These are phyloP conservation scores for Singerocomus inundabilis DNA, from an alignment of 1,284 basidiomycete genomes.

Conservation along the genomic window DNA sequence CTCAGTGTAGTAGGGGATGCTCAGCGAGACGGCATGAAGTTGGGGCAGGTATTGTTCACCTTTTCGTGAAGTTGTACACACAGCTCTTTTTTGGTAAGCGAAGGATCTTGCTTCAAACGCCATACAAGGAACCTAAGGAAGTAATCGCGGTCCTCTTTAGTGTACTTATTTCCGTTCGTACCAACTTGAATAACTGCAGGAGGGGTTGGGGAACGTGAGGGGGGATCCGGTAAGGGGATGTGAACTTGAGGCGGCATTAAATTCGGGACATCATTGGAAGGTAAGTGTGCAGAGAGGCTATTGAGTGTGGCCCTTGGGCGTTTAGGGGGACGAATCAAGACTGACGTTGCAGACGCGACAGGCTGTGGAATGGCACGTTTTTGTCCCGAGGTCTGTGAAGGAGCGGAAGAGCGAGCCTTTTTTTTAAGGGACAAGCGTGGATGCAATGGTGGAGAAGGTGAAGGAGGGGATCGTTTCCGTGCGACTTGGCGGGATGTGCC, in stretches of 20 bases:
- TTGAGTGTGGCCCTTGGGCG: conserved; percentile 48
- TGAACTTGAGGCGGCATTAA: conserved; percentile 56
- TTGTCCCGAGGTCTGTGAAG: conserved; percentile 20
- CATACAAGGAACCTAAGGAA: conserved; percentile 64
- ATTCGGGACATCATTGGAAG: conserved; percentile 37
- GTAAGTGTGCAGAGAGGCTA: conserved; percentile 51
- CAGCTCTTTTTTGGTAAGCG: conserved; percentile 50
- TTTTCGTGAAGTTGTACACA: conserved; percentile 55
- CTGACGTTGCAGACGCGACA: conserved; percentile 15
- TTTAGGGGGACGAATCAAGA: conserved; percentile 29
- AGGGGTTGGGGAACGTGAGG: conserved; percentile 65
- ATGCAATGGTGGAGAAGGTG: background rate
- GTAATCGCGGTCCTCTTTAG: conserved; percentile 58
- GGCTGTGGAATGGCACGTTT: conserved; percentile 21
- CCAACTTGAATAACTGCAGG: conserved; percentile 48
- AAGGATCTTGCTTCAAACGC: conserved; percentile 52
- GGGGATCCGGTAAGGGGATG: conserved; percentile 55
- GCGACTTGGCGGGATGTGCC: conserved; percentile 26
- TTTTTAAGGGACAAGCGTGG: conserved; percentile 13
- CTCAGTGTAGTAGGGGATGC: conserved; percentile 10
- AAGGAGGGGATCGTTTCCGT: conserved; percentile 23
- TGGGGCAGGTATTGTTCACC: conserved; percentile 27
- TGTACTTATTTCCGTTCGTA: conserved; percentile 54
- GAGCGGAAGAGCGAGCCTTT: conserved; percentile 9
- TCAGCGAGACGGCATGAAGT: background rate